phyloP scores from a whole-genome alignment of 495 filamentous ascomycete genomes.

The Collariella sp. region DNA sequence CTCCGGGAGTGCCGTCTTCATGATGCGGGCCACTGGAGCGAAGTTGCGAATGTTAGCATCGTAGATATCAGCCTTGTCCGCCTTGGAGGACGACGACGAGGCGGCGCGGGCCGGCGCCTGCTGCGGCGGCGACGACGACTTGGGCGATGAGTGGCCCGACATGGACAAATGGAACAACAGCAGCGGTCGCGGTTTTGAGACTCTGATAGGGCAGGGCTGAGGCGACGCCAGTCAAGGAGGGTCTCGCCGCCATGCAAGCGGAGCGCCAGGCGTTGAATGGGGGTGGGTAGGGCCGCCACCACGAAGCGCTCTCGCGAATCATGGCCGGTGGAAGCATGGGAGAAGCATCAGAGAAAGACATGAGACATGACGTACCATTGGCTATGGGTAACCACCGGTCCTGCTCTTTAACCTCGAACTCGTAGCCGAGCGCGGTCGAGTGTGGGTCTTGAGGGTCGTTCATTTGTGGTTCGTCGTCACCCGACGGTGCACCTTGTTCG shows the following conservation, averaged over 20 bases:
- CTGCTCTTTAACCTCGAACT: constrained; percentile 99
- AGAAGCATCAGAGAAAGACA: constrained; percentile 24
- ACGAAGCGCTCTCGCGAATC: constrained; percentile 29
- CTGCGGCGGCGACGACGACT: constrained; percentile 34
- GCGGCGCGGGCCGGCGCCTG: constrained; percentile 1
- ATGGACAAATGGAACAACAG: constrained; percentile 26
- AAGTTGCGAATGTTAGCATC: constrained; percentile 88
- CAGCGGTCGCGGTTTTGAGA: constrained; percentile 28
- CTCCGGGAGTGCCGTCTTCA: constrained; percentile 94
- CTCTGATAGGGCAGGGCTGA: constrained; percentile 36
- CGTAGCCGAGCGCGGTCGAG: constrained; percentile 56
- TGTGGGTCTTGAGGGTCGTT: constrained; percentile 53
- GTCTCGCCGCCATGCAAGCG: constrained; percentile 30
- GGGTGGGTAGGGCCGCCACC: constrained; percentile 18
- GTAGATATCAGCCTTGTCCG: constrained; percentile 42
- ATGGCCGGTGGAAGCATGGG: constrained; percentile 21
- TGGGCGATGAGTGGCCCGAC: constrained; percentile 47
- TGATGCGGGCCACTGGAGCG: constrained; percentile 94
- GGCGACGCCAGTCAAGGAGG: constrained; percentile 37
- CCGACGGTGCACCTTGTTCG: constrained; percentile 87
- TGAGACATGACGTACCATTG: constrained; percentile 65
- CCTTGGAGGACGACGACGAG: constrained; percentile 31
- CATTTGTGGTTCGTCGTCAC: constrained; percentile 68
- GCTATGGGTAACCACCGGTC: constrained; percentile 99
- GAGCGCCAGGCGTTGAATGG: constrained; percentile 24